These are phyloP conservation scores for Vicia villosa DNA, from an alignment of 306 rosid genomes.

Conservation along the genomic window DNA sequence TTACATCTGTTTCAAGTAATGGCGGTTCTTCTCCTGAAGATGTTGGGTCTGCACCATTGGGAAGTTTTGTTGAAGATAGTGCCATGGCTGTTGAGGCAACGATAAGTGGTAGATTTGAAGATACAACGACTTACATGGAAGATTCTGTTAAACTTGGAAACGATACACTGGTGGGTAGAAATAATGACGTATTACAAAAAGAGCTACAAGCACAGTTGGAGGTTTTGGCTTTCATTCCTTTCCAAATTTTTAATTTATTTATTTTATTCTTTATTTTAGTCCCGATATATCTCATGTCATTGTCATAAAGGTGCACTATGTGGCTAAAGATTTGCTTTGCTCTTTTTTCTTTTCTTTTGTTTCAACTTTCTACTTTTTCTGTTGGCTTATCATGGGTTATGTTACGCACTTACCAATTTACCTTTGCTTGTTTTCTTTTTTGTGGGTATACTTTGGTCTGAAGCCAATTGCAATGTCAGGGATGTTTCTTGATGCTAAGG, in stretches of 20 bases:
- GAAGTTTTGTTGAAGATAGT: conserved; percentile 45
- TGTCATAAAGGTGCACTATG: neutral
- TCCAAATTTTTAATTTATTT: neutral
- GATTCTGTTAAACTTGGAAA: conserved; percentile 38
- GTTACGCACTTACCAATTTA: conserved; percentile 40
- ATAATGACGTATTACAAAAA: conserved; percentile 38
- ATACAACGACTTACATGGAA: conserved; percentile 37
- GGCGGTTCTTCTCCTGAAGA: conserved; percentile 65
- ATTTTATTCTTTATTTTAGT: neutral
- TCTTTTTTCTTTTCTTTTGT: neutral
- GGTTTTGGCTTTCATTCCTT: conserved; percentile 68
- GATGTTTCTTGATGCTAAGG: conserved; percentile 48
- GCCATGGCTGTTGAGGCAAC: conserved; percentile 45
- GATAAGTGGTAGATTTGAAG: conserved; percentile 34
- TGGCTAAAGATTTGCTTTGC: conserved; percentile 1
- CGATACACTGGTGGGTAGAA: conserved; percentile 34
- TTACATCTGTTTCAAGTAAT: conserved; percentile 58
- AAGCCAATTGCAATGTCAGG: conserved; percentile 60
- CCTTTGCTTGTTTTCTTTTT: conserved; percentile 32
- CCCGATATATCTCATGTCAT: conserved; percentile 10
- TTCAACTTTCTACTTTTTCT: neutral
- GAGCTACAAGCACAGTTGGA: conserved; percentile 50
- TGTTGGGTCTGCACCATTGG: conserved; percentile 44
- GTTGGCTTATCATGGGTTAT: neutral
- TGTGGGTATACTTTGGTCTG: conserved; percentile 35